phyloP scores from a whole-genome alignment of 2,329 filamentous ascomycete genomes.

The Raffaelea albimanens region DNA sequence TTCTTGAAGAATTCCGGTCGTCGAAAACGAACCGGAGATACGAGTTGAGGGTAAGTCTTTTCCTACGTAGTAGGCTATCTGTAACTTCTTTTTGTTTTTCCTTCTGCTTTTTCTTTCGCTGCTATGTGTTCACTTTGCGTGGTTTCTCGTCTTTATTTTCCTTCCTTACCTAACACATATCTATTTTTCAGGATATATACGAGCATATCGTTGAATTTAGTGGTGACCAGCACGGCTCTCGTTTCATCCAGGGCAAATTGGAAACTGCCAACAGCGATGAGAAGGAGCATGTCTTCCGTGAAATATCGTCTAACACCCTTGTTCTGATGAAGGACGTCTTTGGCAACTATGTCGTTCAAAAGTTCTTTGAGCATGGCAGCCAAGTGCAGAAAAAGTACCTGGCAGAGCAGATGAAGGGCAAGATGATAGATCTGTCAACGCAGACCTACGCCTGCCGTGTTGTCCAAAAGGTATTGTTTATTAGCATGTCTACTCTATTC shows the following conservation, averaged over 20 bases:
- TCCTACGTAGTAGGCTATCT: too few relatives aligned
- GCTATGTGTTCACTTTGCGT: too few relatives aligned
- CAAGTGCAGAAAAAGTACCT: slow-evolving; percentile 86
- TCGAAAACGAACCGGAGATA: slow-evolving; percentile 60
- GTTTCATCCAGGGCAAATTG: slow-evolving; percentile 90
- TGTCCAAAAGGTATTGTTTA: slow-evolving; percentile 67
- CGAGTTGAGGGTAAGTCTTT: slow-evolving; percentile 67
- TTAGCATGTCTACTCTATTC: background rate
- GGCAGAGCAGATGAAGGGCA: slow-evolving; percentile 78
- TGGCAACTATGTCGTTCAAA: slow-evolving; percentile 97
- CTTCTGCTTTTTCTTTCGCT: background rate
- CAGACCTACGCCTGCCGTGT: slow-evolving; percentile 94
- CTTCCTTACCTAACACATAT: slow-evolving; percentile 4
- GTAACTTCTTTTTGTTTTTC: slow-evolving; percentile 2
- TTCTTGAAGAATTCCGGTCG: slow-evolving; percentile 72
- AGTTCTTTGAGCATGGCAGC: slow-evolving; percentile 92
- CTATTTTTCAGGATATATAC: slow-evolving; percentile 58
- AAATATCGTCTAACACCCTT: slow-evolving; percentile 74
- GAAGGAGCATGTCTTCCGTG: slow-evolving; percentile 81
- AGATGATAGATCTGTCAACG: slow-evolving; percentile 67
- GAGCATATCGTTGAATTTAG: slow-evolving; percentile 86
- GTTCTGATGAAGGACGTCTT: slow-evolving; percentile 95
- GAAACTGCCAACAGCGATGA: slow-evolving; percentile 92
- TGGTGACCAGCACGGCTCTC: slow-evolving; percentile 89
- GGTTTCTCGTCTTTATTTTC: background rate